Percentiles rank a stretch among this genome's conserved stretches.
Evolutionary conservation across 2,329 filamentous ascomycete genomes (phyloP).

Genomic region (Shiraia sp.): DNA sequence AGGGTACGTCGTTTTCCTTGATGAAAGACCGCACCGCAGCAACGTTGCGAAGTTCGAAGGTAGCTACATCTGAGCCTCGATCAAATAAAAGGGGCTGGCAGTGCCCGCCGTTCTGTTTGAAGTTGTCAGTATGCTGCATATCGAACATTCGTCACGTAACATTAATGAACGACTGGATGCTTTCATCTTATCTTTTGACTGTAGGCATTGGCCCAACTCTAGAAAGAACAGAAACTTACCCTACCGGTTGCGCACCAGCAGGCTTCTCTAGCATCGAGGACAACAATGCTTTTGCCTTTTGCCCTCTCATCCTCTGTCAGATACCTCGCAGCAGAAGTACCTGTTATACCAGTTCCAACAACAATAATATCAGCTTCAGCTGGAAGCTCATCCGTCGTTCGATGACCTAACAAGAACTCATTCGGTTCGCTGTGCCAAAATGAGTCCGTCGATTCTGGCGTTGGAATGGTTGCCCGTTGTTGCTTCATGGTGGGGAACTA

Average conservation of each 20-base stretch:
- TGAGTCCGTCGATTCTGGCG: constrained; percentile 62
- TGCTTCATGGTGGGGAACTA: constrained; percentile 32
- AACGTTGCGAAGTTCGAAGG: constrained; percentile 75
- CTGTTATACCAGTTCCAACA: constrained; percentile 76
- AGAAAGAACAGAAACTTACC: constrained; percentile 51
- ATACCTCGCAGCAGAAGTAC: constrained; percentile 70
- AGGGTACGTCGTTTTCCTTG: constrained; percentile 61
- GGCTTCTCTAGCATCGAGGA: constrained; percentile 78
- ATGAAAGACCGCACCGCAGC: constrained; percentile 63
- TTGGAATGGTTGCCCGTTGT: constrained; percentile 57
- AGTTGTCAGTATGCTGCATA: constrained; percentile 6
- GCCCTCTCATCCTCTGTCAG: constrained; percentile 53
- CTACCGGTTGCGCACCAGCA: constrained; percentile 85
- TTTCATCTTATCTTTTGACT: not conserved
- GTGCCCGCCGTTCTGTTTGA: constrained; percentile 59
- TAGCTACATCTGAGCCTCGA: constrained; percentile 62
- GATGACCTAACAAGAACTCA: constrained; percentile 65
- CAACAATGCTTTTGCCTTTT: constrained; percentile 60
- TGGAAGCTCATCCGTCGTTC: constrained; percentile 67
- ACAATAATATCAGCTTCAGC: constrained; percentile 68
- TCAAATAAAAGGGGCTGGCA: constrained; percentile 74
- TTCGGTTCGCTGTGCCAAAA: constrained; percentile 78
- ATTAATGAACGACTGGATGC: too few species aligned
- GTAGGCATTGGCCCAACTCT: not conserved
- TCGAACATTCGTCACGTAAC: too few species aligned